phyloP scores from a whole-genome alignment of 2,329 filamentous ascomycete species.

The Hypomyces perniciosus region DNA sequence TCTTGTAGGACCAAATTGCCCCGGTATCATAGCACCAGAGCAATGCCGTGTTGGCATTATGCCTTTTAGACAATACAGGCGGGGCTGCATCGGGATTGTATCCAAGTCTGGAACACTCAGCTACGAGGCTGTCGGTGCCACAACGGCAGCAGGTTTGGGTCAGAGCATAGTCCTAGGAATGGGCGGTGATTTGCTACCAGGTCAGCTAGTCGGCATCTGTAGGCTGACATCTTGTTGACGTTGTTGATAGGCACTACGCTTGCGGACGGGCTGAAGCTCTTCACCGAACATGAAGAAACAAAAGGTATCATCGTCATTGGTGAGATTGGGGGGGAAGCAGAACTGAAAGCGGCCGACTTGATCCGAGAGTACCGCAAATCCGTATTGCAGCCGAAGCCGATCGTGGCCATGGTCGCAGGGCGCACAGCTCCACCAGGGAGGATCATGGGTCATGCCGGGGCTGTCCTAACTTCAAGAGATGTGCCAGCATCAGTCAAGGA shows the following conservation, averaged over 20 bases:
- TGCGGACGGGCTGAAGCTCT: constrained; percentile 61
- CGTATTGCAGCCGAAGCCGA: constrained; percentile 55
- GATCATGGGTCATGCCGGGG: constrained; percentile 70
- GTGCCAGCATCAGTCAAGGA: constrained; percentile 28
- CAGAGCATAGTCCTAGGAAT: constrained; percentile 74
- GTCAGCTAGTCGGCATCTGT: constrained; percentile 24
- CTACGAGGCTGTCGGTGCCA: constrained; percentile 72
- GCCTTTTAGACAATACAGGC: constrained; percentile 35
- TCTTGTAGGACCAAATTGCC: constrained; percentile 74
- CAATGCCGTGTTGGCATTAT: constrained; percentile 50
- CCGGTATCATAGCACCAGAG: constrained; percentile 70
- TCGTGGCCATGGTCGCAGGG: constrained; percentile 60
- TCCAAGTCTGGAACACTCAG: constrained; percentile 77
- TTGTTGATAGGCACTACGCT: constrained; percentile 51
- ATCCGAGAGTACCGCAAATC: constrained; percentile 58
- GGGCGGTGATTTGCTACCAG: constrained; percentile 69
- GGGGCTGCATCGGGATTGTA: constrained; percentile 66
- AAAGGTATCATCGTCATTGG: constrained; percentile 67
- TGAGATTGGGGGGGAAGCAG: constrained; percentile 64
- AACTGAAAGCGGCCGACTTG: constrained; percentile 65
- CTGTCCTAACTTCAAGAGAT: constrained; percentile 38
- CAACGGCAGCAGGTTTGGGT: constrained; percentile 66
- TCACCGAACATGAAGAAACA: constrained; percentile 62
- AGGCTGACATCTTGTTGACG: neutral
- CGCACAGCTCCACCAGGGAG: constrained; percentile 52